phyloP scores from a whole-genome alignment of 495 filamentous ascomycete genomes.

The Podospora appendiculata region DNA sequence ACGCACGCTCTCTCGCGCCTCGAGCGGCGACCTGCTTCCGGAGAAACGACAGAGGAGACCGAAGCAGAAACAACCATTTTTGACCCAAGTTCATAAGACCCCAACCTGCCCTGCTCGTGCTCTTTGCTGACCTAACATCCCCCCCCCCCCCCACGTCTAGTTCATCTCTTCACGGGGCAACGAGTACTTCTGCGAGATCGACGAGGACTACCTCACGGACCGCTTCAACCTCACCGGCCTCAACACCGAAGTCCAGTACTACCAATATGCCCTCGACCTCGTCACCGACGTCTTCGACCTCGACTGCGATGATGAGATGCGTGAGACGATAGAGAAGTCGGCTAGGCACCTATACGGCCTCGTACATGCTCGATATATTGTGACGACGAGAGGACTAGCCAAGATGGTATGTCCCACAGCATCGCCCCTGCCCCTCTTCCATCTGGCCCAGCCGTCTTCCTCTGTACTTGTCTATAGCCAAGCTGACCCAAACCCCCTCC shows the following conservation, averaged over 20 bases:
- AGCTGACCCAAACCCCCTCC: too few relatives aligned
- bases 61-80: too few relatives aligned
- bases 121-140: neutral
- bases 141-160: conserved; percentile 31
- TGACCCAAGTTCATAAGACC: too few relatives aligned
- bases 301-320: conserved; percentile 96
- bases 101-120: too few relatives aligned
- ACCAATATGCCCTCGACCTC: conserved; percentile 97
- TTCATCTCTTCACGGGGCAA: conserved; percentile 97
- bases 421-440: too few relatives aligned
- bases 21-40: too few relatives aligned
- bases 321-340: conserved; percentile 96
- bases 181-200: conserved; percentile 99
- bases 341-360: conserved; percentile 93
- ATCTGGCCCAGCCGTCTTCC: too few relatives aligned
- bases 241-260: conserved; percentile 96
- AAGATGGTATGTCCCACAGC: conserved; percentile 69
- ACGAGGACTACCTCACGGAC: conserved; percentile 97
- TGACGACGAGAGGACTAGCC: conserved; percentile 83
- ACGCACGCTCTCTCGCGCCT: neutral
- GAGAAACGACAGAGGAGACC: too few relatives aligned
- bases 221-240: conserved; percentile 97
- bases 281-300: conserved; percentile 99
- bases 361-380: conserved; percentile 95
- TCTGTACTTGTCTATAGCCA: too few relatives aligned